phyloP scores from a whole-genome alignment of 1,139 yeast genomes.

The Geotrichum restrictum region DNA sequence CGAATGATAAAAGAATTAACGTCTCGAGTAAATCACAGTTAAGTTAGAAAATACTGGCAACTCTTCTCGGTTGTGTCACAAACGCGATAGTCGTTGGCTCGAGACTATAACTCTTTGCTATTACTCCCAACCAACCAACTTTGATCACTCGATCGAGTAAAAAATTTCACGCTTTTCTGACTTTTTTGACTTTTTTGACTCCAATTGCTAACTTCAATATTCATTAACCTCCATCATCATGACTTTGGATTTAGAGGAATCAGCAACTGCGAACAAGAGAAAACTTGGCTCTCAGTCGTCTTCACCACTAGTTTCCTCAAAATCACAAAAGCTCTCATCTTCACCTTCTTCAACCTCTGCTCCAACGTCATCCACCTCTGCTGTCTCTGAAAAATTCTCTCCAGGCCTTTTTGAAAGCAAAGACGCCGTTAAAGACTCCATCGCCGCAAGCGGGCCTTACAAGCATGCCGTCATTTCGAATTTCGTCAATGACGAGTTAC shows the following conservation, averaged over 20 bases:
- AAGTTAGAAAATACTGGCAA: no score
- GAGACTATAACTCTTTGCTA: no score
- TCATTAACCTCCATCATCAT: not conserved
- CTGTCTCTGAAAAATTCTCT: constrained; percentile 8
- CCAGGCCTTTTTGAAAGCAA: constrained; percentile 12
- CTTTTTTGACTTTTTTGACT: no score
- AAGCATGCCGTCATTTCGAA: constrained; percentile 81
- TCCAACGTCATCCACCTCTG: not conserved
- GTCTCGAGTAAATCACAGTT: no score
- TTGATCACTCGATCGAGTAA: no score
- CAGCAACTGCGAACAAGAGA: constrained; percentile 1
- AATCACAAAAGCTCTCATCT: not conserved
- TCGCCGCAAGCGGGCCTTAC: constrained; percentile 63
- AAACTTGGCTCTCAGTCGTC: not conserved
- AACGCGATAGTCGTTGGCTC: no score
- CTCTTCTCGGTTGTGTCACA: not conserved
- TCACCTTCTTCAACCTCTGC: not conserved
- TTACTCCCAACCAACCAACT: no score
- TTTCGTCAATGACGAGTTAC: constrained; percentile 68
- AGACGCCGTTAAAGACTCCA: constrained; percentile 23
- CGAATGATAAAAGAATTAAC: no score
- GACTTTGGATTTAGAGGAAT: not conserved
- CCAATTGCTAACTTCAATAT: not conserved
- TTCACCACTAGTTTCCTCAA: not conserved
- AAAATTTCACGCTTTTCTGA: no score